phyloP scores from a whole-genome alignment of 2,329 filamentous ascomycete species.

The Curvularia lunata region DNA sequence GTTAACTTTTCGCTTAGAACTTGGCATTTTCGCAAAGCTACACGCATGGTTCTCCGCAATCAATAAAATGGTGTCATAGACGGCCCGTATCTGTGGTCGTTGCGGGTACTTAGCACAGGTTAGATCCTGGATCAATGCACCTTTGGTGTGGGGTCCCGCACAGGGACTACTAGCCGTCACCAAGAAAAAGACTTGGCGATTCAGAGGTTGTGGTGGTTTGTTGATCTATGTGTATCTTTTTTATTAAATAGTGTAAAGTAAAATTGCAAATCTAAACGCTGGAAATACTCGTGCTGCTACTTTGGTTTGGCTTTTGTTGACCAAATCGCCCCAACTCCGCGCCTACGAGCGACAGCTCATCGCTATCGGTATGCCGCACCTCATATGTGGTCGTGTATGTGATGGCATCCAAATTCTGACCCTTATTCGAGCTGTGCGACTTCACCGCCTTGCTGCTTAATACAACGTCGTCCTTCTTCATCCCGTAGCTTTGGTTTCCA shows the following conservation, averaged over 20 bases:
- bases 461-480: constrained; percentile 28
- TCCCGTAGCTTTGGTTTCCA: constrained; percentile 27
- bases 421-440: constrained; percentile 1
- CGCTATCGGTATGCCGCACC: constrained; percentile 19
- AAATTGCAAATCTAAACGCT: constrained; percentile 17
- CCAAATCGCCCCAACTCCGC: constrained; percentile 13
- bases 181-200: neutral
- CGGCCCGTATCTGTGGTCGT: neutral
- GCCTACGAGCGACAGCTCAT: constrained; percentile 19
- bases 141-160: neutral
- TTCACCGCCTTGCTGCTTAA: constrained; percentile 9
- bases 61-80: neutral
- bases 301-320: constrained; percentile 3
- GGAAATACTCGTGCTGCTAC: constrained; percentile 18
- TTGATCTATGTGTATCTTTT: neutral
- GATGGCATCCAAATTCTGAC: constrained; percentile 11
- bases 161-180: neutral
- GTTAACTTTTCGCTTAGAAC: neutral
- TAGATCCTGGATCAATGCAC: neutral
- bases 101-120: neutral
- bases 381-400: constrained; percentile 26
- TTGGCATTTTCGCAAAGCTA: neutral
- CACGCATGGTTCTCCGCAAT: neutral
- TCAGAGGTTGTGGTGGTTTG: neutral
- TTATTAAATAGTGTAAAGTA: constrained; percentile 5